Evolutionary conservation across 352 stramenopile genomes (phyloP), one percentile per base, ranked within the genome.

Genomic region (Albugo laibachii): DNA sequence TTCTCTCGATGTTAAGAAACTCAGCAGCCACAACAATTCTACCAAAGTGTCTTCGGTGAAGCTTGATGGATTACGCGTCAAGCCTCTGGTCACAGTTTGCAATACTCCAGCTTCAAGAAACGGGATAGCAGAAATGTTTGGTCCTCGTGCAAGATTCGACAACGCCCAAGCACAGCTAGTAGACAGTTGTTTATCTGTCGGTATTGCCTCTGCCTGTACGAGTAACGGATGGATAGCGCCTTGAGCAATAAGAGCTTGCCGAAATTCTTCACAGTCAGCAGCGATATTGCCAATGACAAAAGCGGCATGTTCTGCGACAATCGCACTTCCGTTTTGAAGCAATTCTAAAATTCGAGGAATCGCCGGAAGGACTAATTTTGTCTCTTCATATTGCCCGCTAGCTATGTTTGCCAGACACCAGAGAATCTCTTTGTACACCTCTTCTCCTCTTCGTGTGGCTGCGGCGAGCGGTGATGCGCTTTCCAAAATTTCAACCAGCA

Each of bases 271-370:
- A 31, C 75, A 84, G 57, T 92, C 78, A 19, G 73, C 78, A 1
- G 75, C 78, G 49, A 92, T 88, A 54, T 92, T 92, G 24, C 78
- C 78, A 16, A 92, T 50, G 31, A 80, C 73, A 73, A 75, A 92
- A 10, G 75, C 75, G 1, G 78, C 65, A 37, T 86, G 71, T 53
- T 87, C 78, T 11, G 71, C 69, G 11, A 92, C 62, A 18, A 65
- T 63, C 18, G 50, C 27, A 52, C 74, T 84, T 8, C 64, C 51
- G 13, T 57, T 60, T 46, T 83, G 64, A 18, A 87, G 47, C 44
- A 91, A 83, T 42, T 82, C 63, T 45, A 86, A 46, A 35, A 91
- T 58, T 5, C 72, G 70, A 12, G 72, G 72, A 13, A 83, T 71
- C 0, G 78, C 74, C 10, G 74, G 76, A 5, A 94, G 55, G 34